phyloP scores from a whole-genome alignment of 2,329 filamentous ascomycete species.

The Akanthomyces uredinophilus region DNA sequence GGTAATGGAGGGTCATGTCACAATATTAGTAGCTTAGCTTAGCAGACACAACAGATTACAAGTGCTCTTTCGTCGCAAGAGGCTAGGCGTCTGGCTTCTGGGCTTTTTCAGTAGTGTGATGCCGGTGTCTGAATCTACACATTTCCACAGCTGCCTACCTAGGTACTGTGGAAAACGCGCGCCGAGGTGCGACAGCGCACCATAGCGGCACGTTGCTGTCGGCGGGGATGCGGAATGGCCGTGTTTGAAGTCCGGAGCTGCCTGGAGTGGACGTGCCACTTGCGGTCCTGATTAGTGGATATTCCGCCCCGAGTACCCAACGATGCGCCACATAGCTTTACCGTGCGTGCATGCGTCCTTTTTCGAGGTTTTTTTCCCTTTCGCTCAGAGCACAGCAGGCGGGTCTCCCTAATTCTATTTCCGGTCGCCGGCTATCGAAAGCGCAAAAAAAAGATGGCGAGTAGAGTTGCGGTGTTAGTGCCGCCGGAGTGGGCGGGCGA shows the following conservation, averaged over 20 bases:
- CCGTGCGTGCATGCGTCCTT: not conserved
- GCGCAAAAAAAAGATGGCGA: no score
- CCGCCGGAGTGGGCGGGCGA: not conserved
- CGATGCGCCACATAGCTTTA: no score
- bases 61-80: not conserved
- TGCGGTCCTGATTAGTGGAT: not conserved
- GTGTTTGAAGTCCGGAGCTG: slow-evolving; percentile 7
- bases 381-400: not conserved
- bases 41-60: no score
- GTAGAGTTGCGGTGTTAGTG: no score
- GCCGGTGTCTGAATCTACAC: no score
- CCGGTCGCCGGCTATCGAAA: not conserved
- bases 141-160: not conserved
- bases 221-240: slow-evolving; percentile 8
- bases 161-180: not conserved
- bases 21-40: no score
- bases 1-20: no score
- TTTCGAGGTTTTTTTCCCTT: no score
- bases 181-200: not conserved
- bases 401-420: not conserved
- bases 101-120: no score
- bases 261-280: slow-evolving; percentile 1
- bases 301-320: not conserved
- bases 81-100: no score
- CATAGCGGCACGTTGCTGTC: not conserved